phyloP scores from a whole-genome alignment of 2,329 filamentous ascomycete genomes.

The Domatiomyces globalis region DNA sequence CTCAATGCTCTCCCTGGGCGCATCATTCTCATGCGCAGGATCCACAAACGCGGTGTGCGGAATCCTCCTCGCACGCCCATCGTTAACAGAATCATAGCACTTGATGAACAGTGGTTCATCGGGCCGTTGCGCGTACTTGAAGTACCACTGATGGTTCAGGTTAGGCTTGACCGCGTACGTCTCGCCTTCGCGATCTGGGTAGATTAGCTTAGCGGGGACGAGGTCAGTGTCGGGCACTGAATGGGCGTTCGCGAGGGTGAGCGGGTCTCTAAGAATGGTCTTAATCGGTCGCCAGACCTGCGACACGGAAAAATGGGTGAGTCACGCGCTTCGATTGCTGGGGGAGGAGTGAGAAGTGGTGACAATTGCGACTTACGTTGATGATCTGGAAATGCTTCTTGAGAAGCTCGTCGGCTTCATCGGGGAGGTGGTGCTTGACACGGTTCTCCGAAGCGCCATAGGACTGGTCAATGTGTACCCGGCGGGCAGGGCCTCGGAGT shows the following conservation, averaged over 20 bases:
- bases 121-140: conserved; percentile 52
- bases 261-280: conserved; percentile 49
- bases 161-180: conserved; percentile 46
- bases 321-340: neutral
- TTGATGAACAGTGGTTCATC: conserved; percentile 42
- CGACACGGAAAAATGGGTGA: neutral
- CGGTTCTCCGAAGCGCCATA: conserved; percentile 46
- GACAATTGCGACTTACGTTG: conserved; percentile 31
- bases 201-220: conserved; percentile 47
- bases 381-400: conserved; percentile 50
- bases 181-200: conserved; percentile 48
- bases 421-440: conserved; percentile 45
- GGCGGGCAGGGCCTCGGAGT: conserved; percentile 48
- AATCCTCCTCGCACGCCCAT: conserved; percentile 34
- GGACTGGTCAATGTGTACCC: conserved; percentile 60
- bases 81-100: conserved; percentile 39
- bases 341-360: neutral
- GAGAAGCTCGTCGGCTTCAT: conserved; percentile 44
- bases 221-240: conserved; percentile 45
- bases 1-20: conserved; percentile 50
- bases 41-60: conserved; percentile 45
- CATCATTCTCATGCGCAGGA: conserved; percentile 26
- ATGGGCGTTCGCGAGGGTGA: conserved; percentile 54
- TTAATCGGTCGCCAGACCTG: conserved; percentile 49
- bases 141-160: conserved; percentile 48